Conservation (phyloP, 2,329 filamentous ascomycete species). For the Pseudocercospora macadamiae region DNA sequence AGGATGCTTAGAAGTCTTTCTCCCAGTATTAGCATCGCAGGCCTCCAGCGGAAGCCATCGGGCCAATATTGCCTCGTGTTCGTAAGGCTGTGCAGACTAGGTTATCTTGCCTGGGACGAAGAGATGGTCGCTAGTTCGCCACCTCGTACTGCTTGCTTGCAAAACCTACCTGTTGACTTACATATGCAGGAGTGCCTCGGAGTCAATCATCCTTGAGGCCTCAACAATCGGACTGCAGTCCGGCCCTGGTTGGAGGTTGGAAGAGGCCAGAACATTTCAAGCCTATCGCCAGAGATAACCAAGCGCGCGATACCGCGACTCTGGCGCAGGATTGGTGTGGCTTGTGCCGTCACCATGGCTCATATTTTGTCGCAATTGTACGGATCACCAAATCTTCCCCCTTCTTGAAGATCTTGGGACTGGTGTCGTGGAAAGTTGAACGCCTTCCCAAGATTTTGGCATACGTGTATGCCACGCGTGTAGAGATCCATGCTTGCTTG, state of each 20-base stretch:
- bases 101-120: not conserved
- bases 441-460: not conserved
- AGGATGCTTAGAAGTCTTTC: not conserved
- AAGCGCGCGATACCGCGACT: not conserved
- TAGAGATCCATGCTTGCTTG: not conserved
- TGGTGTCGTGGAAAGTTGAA: not conserved
- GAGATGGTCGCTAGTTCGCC: not conserved
- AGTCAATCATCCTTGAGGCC: not conserved
- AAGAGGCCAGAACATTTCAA: not conserved
- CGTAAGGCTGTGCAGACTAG: not conserved
- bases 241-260: not conserved
- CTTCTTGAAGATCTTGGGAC: not conserved
- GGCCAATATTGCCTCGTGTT: conserved; percentile 2
- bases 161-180: not conserved
- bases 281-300: not conserved
- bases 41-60: not conserved
- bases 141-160: conserved; percentile 2
- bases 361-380: not conserved
- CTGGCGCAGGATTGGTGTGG: conserved; percentile 2
- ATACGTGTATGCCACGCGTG: not conserved
- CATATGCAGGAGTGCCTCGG: not conserved
- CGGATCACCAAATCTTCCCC: not conserved
- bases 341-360: conserved; percentile 3
- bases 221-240: conserved; percentile 1
- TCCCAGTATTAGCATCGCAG: not conserved